phyloP scores from a whole-genome alignment of 1,284 basidiomycete genomes.

The Phellopilus nigrolimitatus region DNA sequence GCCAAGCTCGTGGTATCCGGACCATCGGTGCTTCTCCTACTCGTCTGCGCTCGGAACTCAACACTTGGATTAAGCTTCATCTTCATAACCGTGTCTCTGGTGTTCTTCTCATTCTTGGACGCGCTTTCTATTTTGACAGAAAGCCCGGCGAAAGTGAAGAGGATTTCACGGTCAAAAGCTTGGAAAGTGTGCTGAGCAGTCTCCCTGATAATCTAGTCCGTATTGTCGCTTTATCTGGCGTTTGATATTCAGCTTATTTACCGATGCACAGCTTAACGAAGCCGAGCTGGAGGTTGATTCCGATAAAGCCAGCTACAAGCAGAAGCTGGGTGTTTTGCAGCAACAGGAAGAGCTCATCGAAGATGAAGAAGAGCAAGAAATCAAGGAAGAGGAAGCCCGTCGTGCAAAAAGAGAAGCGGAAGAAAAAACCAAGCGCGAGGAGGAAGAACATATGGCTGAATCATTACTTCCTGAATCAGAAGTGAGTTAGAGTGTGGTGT shows the following conservation, averaged over 20 bases:
- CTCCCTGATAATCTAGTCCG: conserved; percentile 91
- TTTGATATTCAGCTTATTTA: conserved; percentile 15
- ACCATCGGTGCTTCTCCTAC: conserved; percentile 83
- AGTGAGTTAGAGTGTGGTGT: conserved; percentile 34
- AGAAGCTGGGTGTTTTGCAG: conserved; percentile 95
- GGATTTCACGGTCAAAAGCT: conserved; percentile 64
- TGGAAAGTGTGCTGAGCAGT: conserved; percentile 90
- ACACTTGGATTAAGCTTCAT: conserved; percentile 94
- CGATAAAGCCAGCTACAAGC: conserved; percentile 93
- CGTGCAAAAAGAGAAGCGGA: conserved; percentile 79
- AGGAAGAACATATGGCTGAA: conserved; percentile 71
- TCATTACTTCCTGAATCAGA: conserved; percentile 78
- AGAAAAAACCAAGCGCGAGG: conserved; percentile 44
- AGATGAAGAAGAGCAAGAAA: conserved; percentile 97
- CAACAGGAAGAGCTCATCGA: conserved; percentile 99
- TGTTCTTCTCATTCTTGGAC: conserved; percentile 86
- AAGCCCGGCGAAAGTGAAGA: conserved; percentile 70
- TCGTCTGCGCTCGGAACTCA: conserved; percentile 81
- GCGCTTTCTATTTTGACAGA: conserved; percentile 93
- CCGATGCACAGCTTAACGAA: conserved; percentile 73
- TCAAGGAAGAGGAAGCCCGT: conserved; percentile 90
- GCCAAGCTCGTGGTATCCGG: conserved; percentile 91
- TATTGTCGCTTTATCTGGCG: conserved; percentile 20
- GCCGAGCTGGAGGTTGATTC: conserved; percentile 94
- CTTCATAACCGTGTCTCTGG: conserved; percentile 87